These are phyloP conservation scores for Paraconiothyrium sp. DNA, from an alignment of 2,329 filamentous ascomycete species.

Conservation along the genomic window DNA sequence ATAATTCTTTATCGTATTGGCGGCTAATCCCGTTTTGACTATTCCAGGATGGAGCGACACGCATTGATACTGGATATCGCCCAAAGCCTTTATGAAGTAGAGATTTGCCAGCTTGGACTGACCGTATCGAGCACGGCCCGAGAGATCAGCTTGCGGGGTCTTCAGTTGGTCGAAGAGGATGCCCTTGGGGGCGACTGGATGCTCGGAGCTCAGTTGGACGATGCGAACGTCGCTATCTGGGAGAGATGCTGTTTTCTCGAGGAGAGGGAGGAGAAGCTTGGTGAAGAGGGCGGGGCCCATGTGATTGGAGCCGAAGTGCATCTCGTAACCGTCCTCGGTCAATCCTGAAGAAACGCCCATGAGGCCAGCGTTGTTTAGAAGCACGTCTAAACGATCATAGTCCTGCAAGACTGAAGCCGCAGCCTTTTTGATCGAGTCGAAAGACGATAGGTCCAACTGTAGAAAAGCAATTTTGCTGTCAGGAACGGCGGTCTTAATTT, in stretches of 20 bases:
- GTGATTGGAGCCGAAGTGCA: slow-evolving; percentile 59
- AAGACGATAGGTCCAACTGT: slow-evolving; percentile 46
- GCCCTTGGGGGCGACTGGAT: slow-evolving; percentile 34
- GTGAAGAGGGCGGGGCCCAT: slow-evolving; percentile 57
- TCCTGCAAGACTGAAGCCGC: slow-evolving; percentile 35
- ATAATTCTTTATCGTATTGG: neutral
- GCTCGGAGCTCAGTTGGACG: slow-evolving; percentile 43
- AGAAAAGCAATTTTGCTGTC: slow-evolving; percentile 18
- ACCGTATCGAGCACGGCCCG: slow-evolving; percentile 43
- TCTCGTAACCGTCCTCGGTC: slow-evolving; percentile 57
- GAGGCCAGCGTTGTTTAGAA: slow-evolving; percentile 56
- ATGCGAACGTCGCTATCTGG: slow-evolving; percentile 52
- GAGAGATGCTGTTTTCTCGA: slow-evolving; percentile 50
- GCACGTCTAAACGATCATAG: slow-evolving; percentile 49
- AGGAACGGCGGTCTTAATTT: slow-evolving; percentile 14
- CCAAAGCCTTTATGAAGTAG: slow-evolving; percentile 51
- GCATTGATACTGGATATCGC: slow-evolving; percentile 52
- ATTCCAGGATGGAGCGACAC: slow-evolving; percentile 57
- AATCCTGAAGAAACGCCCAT: slow-evolving; percentile 31
- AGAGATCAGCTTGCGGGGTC: slow-evolving; percentile 16
- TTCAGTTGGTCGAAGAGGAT: slow-evolving; percentile 47
- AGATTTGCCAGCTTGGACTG: slow-evolving; percentile 60
- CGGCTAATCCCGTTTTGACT: slow-evolving; percentile 45
- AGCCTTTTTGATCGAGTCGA: slow-evolving; percentile 43
- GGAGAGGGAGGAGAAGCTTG: slow-evolving; percentile 51